Evolutionary conservation across 176 grass and related monocot genomes (phyloP).

Genomic region (Carex parvula): DNA sequence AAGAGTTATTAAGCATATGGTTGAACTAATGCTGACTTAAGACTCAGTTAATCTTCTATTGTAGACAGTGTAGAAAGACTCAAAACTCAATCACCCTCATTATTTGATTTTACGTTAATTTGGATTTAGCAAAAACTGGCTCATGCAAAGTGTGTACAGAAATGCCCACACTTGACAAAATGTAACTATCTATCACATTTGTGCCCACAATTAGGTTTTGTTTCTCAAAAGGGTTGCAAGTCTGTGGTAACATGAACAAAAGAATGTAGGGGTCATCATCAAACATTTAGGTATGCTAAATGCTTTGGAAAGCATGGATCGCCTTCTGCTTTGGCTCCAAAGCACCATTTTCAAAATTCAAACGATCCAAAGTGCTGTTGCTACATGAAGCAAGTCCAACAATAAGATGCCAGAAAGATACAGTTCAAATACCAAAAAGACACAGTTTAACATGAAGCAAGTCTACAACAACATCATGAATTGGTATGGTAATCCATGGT

Average conservation of each 20-base stretch:
- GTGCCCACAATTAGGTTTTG: not conserved
- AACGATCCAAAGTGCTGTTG: not conserved
- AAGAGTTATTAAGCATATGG: not conserved
- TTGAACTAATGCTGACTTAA: not conserved
- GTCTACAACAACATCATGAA: not conserved
- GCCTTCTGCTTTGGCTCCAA: not conserved
- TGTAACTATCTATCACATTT: not conserved
- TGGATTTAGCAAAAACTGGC: not conserved
- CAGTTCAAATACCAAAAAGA: not conserved
- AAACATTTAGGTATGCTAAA: not conserved
- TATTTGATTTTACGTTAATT: conserved; percentile 8
- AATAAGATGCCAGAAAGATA: not conserved
- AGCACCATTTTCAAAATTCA: not conserved
- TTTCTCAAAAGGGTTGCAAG: not conserved
- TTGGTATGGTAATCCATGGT: not conserved
- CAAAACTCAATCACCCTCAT: not conserved
- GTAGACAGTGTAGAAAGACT: not conserved
- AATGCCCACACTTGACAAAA: not conserved
- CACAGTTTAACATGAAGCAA: not conserved
- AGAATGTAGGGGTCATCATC: not conserved
- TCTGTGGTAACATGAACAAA: not conserved
- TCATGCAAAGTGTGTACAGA: not conserved
- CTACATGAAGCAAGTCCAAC: not conserved
- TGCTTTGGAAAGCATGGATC: not conserved
- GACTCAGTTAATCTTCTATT: not conserved